phyloP scores from a whole-genome alignment of 768 basidiomycete species.

The Coprinellus micaceus region DNA sequence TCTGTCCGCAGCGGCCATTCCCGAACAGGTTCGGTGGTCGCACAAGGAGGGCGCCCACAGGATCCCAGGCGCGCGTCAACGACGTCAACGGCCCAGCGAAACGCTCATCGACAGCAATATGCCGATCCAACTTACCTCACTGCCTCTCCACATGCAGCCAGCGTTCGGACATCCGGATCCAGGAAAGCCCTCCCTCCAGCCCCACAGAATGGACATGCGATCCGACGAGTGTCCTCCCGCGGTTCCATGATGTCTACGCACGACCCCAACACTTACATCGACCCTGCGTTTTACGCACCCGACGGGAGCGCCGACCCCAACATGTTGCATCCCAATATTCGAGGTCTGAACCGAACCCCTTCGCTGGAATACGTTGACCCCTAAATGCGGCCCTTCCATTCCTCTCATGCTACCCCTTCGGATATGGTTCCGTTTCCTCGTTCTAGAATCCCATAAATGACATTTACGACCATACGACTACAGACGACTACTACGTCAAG shows the following conservation, averaged over 20 bases:
- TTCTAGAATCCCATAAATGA: background rate
- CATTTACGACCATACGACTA: background rate
- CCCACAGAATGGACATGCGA: too few species aligned
- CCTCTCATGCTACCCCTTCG: background rate
- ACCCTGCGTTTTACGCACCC: conserved; percentile 12
- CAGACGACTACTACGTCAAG: background rate
- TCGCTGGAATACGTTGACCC: conserved; percentile 1
- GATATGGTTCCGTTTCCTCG: background rate
- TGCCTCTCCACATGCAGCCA: background rate
- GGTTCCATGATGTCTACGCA: conserved; percentile 15
- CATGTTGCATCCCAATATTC: background rate
- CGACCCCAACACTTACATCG: conserved; percentile 12
- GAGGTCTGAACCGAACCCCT: too few species aligned
- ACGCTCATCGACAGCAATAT: too few species aligned
- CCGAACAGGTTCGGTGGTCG: background rate
- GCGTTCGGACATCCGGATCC: background rate
- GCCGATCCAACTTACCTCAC: background rate
- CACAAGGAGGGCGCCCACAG: background rate
- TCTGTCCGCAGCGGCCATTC: conserved; percentile 9
- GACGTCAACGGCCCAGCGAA: background rate
- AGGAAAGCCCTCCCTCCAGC: background rate
- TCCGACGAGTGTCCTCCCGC: conserved; percentile 9
- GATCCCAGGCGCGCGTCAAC: background rate
- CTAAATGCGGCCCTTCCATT: background rate
- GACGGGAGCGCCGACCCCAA: background rate